Evolutionary conservation across 78 protist species (phyloP), one percentile per base, ranked within the genome.

Genomic region (Dictyostelium firmibasis): DNA sequence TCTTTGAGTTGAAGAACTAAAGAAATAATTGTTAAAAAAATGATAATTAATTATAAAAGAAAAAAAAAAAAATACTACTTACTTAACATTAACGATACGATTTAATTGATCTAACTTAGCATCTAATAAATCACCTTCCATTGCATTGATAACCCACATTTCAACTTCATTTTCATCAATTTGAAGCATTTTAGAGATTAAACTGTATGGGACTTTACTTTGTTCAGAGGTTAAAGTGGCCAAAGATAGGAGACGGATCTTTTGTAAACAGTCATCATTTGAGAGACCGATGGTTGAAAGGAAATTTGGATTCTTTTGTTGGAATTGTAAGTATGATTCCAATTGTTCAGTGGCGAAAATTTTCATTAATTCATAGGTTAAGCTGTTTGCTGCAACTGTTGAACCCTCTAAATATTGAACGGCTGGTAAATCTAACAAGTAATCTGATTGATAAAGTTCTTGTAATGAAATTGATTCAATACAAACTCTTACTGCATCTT

Each of bases 81-180:
- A 83, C 86, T 85, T 92, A 36, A 92, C 91, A 62, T 85, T 84
- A 50, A 92, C 96, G 23, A 79, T 57, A 69, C 92, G 91, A 50
- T 92, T 92, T 23, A 92, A 64, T 92, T 92, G 96, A 36, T 92
- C 96, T 41, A 92, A 25, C 60, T 83, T 92, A 20, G 92, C 96
- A 72, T 92, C 96, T 35, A 92, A 47, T 41, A 92, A 81, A 11
- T 86, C 96, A 70, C 76, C 79, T 13, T 83, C 92, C 47, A 92
- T 92, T 38, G 96, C 96, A 81, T 86, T 69, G 64, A 92, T 86
- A 2, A 92, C 96, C 91, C 86, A 92, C 50, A 53, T 67, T 77
- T 92, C 96, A 25, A 92, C 96, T 50, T 92, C 29, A 35, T 84
- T 79, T 70, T 92, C 96, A 10, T 92, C 86, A 69, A 92, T 92